These are phyloP conservation scores for Starmera amethionina DNA, from an alignment of 805 yeast species.

Conservation along the genomic window DNA sequence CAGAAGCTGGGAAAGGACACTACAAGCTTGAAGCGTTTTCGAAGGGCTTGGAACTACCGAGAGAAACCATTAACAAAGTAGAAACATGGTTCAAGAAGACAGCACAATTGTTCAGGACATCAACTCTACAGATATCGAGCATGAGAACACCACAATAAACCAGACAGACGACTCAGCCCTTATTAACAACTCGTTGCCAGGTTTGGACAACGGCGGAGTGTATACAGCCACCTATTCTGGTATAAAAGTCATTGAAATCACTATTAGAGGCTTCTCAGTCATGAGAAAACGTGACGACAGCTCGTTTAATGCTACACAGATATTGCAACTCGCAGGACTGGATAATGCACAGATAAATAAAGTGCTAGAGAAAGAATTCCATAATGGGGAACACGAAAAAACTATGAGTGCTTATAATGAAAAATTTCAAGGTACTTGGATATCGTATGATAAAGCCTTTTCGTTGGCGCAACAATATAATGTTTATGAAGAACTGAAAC, in stretches of 20 bases:
- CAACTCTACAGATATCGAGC: neutral
- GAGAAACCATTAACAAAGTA: no score
- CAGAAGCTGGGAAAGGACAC: no score
- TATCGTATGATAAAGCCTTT: slow-evolving; percentile 60
- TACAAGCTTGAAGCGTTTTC: no score
- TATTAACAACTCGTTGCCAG: no score
- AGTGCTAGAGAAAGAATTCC: slow-evolving; percentile 66
- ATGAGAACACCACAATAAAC: neutral
- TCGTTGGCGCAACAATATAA: slow-evolving; percentile 44
- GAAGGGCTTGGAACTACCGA: no score
- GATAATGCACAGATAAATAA: slow-evolving; percentile 73
- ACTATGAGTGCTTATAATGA: slow-evolving; percentile 76
- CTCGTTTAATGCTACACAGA: slow-evolving; percentile 80
- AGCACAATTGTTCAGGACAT: neutral
- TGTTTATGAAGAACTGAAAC: slow-evolving; percentile 53
- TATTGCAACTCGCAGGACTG: slow-evolving; percentile 64
- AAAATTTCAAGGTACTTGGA: slow-evolving; percentile 82
- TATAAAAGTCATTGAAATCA: slow-evolving; percentile 74
- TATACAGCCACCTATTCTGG: slow-evolving; percentile 74
- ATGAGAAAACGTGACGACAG: slow-evolving; percentile 71
- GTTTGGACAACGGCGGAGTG: no score
- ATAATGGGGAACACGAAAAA: slow-evolving; percentile 58
- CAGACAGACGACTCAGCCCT: neutral
- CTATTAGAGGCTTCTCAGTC: slow-evolving; percentile 57
- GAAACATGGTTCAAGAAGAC: neutral